Percentiles rank a stretch among this genome's conserved stretches.
Conservation (phyloP, 2,329 filamentous ascomycete genomes). For the Nannizzia gypsea region DNA sequence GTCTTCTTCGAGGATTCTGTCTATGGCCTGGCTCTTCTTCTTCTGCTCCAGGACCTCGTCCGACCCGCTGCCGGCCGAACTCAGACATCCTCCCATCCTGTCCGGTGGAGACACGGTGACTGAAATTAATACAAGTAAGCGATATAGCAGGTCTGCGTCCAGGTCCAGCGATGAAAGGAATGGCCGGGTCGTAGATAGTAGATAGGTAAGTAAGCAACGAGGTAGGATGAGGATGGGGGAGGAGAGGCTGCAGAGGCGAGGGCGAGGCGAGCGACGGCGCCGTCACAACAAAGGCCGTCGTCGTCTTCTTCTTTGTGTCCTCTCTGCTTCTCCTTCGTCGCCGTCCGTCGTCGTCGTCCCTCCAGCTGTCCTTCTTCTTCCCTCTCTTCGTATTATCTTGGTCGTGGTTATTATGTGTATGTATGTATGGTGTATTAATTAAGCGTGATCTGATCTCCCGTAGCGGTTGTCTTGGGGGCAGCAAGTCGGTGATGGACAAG, state of each 20-base stretch:
- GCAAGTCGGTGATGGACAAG: not conserved
- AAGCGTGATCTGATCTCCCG: too few relatives aligned
- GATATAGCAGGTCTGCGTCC: not conserved
- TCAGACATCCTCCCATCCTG: slow-evolving; percentile 86
- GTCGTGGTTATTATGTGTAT: too few relatives aligned
- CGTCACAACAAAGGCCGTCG: not conserved
- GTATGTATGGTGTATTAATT: too few relatives aligned
- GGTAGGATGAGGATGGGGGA: too few relatives aligned
- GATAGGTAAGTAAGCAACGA: too few relatives aligned
- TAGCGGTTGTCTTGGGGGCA: not conserved
- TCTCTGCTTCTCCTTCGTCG: not conserved
- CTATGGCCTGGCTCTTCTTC: slow-evolving; percentile 93
- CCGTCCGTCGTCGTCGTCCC: not conserved
- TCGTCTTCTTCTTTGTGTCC: not conserved
- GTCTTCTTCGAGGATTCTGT: slow-evolving; percentile 87
- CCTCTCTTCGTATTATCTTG: not conserved
- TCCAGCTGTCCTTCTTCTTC: not conserved
- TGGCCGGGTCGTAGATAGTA: too few relatives aligned
- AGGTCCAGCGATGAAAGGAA: not conserved
- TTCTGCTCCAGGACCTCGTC: slow-evolving; percentile 77
- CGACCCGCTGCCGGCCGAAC: slow-evolving; percentile 44
- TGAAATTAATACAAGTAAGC: not conserved
- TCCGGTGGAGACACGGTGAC: not conserved
- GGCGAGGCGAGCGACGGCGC: not conserved
- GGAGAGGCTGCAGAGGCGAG: not conserved